Conservation (phyloP, 2,329 filamentous ascomycete species). For the Annulohypoxylon truncatum region DNA sequence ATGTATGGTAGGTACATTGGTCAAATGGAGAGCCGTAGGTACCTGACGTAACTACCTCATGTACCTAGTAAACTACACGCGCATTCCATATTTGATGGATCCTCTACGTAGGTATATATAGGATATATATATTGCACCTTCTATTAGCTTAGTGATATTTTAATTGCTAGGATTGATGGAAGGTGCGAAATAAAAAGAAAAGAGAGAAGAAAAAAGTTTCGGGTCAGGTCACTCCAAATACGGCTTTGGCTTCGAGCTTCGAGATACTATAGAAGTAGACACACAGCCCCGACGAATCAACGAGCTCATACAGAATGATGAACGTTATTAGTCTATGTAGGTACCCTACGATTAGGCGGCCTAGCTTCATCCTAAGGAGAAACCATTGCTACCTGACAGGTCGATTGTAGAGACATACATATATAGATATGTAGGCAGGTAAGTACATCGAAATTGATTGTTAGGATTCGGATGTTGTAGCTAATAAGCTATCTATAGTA, state of each 20-base stretch:
- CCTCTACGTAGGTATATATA: not conserved
- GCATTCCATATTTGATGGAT: not conserved
- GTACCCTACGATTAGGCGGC: constrained; percentile 35
- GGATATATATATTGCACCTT: constrained; percentile 3
- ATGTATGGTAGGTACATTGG: constrained; percentile 2
- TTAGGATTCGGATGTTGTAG: not conserved
- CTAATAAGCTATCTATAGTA: not conserved
- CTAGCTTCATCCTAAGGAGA: constrained; percentile 21
- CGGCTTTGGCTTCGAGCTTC: constrained; percentile 4
- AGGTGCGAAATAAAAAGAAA: constrained; percentile 12
- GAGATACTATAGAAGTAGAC: not conserved
- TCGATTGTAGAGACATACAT: constrained; percentile 4
- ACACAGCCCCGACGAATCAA: constrained; percentile 19
- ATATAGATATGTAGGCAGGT: not conserved
- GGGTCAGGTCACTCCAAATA: constrained; percentile 13
- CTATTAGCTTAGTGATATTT: constrained; percentile 14
- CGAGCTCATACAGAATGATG: constrained; percentile 13
- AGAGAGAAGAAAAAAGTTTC: constrained; percentile 5
- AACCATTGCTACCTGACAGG: constrained; percentile 16
- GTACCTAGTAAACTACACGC: constrained; percentile 2
- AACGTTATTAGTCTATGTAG: constrained; percentile 39
- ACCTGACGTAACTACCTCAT: constrained; percentile 1
- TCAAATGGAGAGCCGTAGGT: not conserved
- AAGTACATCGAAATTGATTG: not conserved
- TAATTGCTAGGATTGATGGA: not conserved